Base-by-base conservation (phyloP, 306 rosid species). In the Pachyrhizus erosus region DNA sequence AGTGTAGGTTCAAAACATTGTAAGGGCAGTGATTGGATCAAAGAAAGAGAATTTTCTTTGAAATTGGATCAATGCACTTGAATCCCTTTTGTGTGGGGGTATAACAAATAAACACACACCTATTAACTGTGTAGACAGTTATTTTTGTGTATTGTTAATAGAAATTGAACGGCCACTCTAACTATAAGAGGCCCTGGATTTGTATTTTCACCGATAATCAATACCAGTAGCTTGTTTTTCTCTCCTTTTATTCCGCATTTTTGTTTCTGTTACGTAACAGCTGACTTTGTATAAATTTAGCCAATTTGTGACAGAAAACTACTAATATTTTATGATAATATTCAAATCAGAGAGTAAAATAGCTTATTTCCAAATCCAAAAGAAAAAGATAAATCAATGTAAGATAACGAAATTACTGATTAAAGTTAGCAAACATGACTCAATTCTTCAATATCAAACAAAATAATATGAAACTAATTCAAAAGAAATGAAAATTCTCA, bases 401-500 rank as follows among this genome's bases (percentile, higher is more conserved):
- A 55, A 29, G 58, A 61, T 51, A 75, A 70, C 31, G 17, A 21
- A 3, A 69, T 34, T 9, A 48, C 26, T 24, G 34, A 69, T 37
- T 72, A 62, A 69, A 39, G 37, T 80, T 40, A 40, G 14, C 49
- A 70, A 72, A 51, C 14, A 65, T 33, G 42, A 48, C 46, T 76
- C 52, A 33, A 23, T 45, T 82, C 51, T 76, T n/a, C 18, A 55
- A 17, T 64, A 24, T 77, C 42, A 73, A 40, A 46, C 33, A 87
- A 26, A 27, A n/a, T 60, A 74, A 75, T 14, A 70, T 66, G 46
- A 76, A 57, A 26, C 8, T 18, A 15, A 33, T 42, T 31, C 57
- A 46, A 68, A 21, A 39, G 68, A 57, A 58, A 70, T 3, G 39
- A 45, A 70, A 46, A 74, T 29, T 21, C 81, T 68, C 74, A 92